Evolutionary conservation across 2,329 filamentous ascomycete genomes (phyloP).

Genomic region (Fusarium musae): DNA sequence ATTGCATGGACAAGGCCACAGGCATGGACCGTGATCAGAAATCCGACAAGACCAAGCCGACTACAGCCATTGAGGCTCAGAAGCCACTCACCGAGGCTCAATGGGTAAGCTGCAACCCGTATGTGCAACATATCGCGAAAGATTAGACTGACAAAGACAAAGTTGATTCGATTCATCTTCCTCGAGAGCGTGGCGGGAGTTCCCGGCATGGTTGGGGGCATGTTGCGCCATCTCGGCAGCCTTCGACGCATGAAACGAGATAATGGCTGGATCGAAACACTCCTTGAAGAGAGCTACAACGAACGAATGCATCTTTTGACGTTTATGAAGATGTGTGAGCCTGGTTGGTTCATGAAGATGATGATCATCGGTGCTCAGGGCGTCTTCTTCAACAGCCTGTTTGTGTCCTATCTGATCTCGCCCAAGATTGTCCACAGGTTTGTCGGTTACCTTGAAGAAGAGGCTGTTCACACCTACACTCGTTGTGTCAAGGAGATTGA

Average conservation of each 20-base stretch:
- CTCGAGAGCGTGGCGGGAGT: conserved; percentile 95
- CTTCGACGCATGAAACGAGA: conserved; percentile 88
- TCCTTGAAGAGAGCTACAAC: conserved; percentile 91
- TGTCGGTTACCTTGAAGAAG: conserved; percentile 96
- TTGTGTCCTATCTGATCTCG: conserved; percentile 86
- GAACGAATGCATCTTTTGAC: conserved; percentile 93
- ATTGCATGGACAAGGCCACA: conserved; percentile 83
- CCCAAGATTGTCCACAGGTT: conserved; percentile 93
- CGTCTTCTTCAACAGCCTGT: conserved; percentile 95
- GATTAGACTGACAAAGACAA: conserved; percentile 21
- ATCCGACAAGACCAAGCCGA: conserved; percentile 66
- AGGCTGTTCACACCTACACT: conserved; percentile 95
- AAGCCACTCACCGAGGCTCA: conserved; percentile 82
- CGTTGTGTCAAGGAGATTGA: conserved; percentile 90
- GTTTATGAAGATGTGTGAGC: conserved; percentile 86
- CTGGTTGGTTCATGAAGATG: conserved; percentile 86
- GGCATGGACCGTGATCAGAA: conserved; percentile 79
- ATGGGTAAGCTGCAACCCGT: conserved; percentile 64
- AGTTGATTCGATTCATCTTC: conserved; percentile 87
- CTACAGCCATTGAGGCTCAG: conserved; percentile 62
- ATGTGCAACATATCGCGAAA: neutral
- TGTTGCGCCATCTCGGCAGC: conserved; percentile 88
- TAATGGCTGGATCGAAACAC: conserved; percentile 95
- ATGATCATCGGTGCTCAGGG: conserved; percentile 94
- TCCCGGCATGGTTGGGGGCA: conserved; percentile 95